A percentile compares a stretch with the other conserved stretches of the same genome.
These are phyloP conservation scores for Podila epigama DNA, from an alignment of 192 early-diverging fungal genomes.

Conservation along the genomic window DNA sequence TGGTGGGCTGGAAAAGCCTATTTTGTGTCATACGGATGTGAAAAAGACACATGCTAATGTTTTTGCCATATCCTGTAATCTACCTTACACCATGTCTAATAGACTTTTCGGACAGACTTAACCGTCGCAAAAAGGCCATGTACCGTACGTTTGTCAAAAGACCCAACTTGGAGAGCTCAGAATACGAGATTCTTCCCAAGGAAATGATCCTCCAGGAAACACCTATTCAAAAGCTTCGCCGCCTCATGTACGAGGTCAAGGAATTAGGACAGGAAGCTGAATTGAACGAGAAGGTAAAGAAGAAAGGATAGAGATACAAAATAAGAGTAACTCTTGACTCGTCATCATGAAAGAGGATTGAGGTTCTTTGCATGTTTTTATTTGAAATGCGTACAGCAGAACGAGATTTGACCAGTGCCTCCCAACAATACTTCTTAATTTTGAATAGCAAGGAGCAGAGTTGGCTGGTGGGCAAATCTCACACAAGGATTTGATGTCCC, in stretches of 20 bases:
- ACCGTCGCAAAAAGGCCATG: constrained; percentile 64
- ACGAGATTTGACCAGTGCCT: too few species aligned
- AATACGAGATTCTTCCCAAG: constrained; percentile 64
- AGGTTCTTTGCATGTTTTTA: too few species aligned
- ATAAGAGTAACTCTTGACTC: too few species aligned
- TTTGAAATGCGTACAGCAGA: too few species aligned
- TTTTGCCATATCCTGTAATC: not conserved
- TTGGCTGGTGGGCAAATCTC: constrained; percentile 31
- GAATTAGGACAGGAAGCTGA: constrained; percentile 78
- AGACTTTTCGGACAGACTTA: constrained; percentile 68
- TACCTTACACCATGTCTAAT: not conserved
- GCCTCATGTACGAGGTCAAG: constrained; percentile 84
- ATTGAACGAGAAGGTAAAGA: constrained; percentile 58
- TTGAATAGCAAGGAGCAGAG: constrained; percentile 37
- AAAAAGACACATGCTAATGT: not conserved
- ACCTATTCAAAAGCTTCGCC: constrained; percentile 72
- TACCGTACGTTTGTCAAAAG: constrained; percentile 63
- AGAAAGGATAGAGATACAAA: too few species aligned
- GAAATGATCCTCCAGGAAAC: constrained; percentile 69
- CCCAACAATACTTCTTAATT: not conserved
- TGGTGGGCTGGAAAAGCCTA: too few species aligned
- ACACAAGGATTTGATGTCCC: constrained; percentile 56
- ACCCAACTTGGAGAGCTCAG: constrained; percentile 57
- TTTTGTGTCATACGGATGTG: constrained; percentile 1
- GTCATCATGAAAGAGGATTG: too few species aligned